Base-by-base conservation (phyloP, 176 grass and related monocot genomes). In the Themeda triandra region DNA sequence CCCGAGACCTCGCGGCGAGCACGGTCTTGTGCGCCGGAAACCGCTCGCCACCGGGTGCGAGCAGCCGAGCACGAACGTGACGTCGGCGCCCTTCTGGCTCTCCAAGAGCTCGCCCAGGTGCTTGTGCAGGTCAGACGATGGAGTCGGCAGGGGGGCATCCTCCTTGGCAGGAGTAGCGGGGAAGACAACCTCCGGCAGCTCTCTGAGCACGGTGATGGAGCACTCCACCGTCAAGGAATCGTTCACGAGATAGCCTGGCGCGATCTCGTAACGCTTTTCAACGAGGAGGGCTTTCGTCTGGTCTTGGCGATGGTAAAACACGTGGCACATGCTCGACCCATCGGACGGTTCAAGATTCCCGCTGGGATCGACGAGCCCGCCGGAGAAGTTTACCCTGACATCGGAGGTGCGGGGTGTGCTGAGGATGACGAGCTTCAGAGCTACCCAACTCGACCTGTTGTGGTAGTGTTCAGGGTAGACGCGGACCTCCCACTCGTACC, bases 51-150 rank as follows among this genome's bases (percentile, higher is more conserved):
- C 29, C 29, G 6, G 84, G 27, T 12, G 24, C 21, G 6, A 68
- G n/a, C n/a, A n/a, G n/a, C n/a, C n/a, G n/a, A n/a, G n/a, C 0
- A 25, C 0, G 13, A 87, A 87, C 5, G 32, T 84, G 31, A 91
- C 67, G 36, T 91, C 85, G 0, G 69, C 35, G 21, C 85, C 89
- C 0, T 18, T 63, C 80, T 29, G 3, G 58, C 10, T 86, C 6
- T 48, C 5, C 21, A 91, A 19, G 3, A 88, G 84, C 9, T 49
- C 13, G 2, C 56, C 66, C 1, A 91, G 46, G n/a, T 91, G 66
- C 3, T 63, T 44, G 18, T 19, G 49, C 23, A 92, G 18, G 36
- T 63, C 0, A 0, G 53, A 14, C 11, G 37, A 13, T 15, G 54
- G 53, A 6, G 13, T 41, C 25, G 58, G 58, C 58, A 3, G 10